Evolutionary conservation across 352 stramenopile species (phyloP), one percentile per base, ranked within the genome.

Genomic region (Globisporangium camurandrum): DNA sequence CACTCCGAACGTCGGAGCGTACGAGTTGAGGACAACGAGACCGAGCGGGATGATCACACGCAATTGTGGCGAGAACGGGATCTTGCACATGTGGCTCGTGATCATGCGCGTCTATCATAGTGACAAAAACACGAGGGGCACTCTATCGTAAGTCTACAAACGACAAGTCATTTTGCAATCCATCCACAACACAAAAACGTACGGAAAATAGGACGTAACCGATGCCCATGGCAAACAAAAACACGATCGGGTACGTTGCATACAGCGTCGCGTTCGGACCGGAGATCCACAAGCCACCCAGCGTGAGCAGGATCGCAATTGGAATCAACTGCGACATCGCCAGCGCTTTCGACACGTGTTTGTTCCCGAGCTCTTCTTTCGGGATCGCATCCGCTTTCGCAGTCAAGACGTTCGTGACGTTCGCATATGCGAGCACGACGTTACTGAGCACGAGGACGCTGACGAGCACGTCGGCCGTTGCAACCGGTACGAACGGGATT

Each of bases 81-180:
- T 75, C 66, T 94, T 94, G 66, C 80, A 94, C 83, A 94, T 94
- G 69, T 94, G 83, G 65, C 78, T 88, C 46, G 86, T 67, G 59
- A 92, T 94, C 83, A 94, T 94, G 58, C 80, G 80, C 27, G 80
- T 92, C 79, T 93, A 53, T 24, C 27, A 12, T 14, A 7, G 24
- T 2, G 41, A 26, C 49, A 42, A 41, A 33, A 33, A 44, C 22
- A 11, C 24, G 53, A 33, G 36, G n/a, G n/a, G n/a, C n/a, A n/a
- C n/a, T n/a, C 23, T n/a, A 31, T 20, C 28, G 16, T 51, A 33
- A 16, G 5, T 24, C 51, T 51, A 38, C 31, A 9, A n/a, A n/a
- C n/a, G n/a, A n/a, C n/a, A n/a, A n/a, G n/a, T n/a, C n/a, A n/a
- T n/a, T n/a, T n/a, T n/a, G n/a, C n/a, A n/a, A n/a, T n/a, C n/a